Percentiles rank a stretch among this genome's conserved stretches.
Conservation (phyloP, 768 basidiomycete genomes). For the Trametes cinnabarina region DNA sequence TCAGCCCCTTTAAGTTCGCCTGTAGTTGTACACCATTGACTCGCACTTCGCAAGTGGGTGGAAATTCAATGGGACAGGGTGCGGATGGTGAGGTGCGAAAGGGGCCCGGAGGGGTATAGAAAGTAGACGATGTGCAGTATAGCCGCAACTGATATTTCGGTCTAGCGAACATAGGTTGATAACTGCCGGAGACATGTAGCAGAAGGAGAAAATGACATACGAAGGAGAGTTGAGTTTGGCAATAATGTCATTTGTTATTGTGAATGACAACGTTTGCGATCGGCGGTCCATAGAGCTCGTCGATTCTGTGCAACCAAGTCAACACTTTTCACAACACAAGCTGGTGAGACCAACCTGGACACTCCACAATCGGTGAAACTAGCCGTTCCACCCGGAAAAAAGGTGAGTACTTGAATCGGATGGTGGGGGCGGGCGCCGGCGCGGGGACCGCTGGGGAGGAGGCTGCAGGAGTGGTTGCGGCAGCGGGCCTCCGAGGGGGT, state of each 20-base stretch:
- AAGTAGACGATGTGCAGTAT: conserved; percentile 85
- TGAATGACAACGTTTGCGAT: conserved; percentile 58
- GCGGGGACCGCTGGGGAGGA: conserved; percentile 31
- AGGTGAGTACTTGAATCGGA: conserved; percentile 79
- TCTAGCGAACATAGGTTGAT: conserved; percentile 33
- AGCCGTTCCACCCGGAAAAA: conserved; percentile 69
- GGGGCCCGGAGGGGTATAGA: conserved; percentile 50
- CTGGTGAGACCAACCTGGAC: conserved; percentile 57
- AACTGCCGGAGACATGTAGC: too few species aligned
- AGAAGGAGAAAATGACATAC: conserved; percentile 37
- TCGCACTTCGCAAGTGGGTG: conserved; percentile 87
- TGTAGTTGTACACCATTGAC: conserved; percentile 68
- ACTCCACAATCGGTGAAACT: conserved; percentile 66
- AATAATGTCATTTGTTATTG: conserved; percentile 63
- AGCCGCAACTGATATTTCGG: conserved; percentile 77
- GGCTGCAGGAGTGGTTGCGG: conserved; percentile 34
- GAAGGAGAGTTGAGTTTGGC: conserved; percentile 54
- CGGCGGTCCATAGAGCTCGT: conserved; percentile 75
- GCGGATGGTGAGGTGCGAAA: conserved; percentile 48
- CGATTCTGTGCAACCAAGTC: conserved; percentile 52
- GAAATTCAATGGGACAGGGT: conserved; percentile 85
- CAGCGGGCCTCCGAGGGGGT: conserved; percentile 46
- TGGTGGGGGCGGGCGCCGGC: conserved; percentile 37
- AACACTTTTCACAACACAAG: not conserved
- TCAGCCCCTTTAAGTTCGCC: conserved; percentile 85